Evolutionary conservation across 352 stramenopile genomes (phyloP), one percentile per base, ranked within the genome.

Genomic region (Hyaloperonospora brassicae): DNA sequence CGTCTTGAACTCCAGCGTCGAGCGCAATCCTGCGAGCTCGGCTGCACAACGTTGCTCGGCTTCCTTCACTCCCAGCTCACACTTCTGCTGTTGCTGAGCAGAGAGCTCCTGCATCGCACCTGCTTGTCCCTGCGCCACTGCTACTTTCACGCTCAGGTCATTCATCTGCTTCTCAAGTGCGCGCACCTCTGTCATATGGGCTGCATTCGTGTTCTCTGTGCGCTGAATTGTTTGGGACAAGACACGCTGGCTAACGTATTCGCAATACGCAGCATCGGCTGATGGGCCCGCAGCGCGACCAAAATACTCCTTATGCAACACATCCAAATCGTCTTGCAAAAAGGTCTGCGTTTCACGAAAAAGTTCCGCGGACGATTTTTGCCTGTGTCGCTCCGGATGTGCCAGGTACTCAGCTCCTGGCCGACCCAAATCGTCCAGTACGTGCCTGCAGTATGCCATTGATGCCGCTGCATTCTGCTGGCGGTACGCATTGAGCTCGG

Each of bases 1-100:
- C 13, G 80, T 92, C 64, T 93, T 92, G 60, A 89, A 92, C 40
- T 93, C 82, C 25, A 93, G 56, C 30, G 76, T 84, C 24, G 81
- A 78, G 12, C 71, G 76, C 59, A 93, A 62, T 31, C 66, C 64
- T 7, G 76, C 53, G 36, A 92, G 68, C 56, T 93, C 79, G 22
- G 70, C 73, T 13, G 76, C 68, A 52, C 76, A 88, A 5, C 83
- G 81, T 57, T 86, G 73, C 52, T 92, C 81, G 13, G 76, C 75
- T 50, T 93, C 84, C 44, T 82, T 84, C 22, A 92, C 69, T 45
- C 66, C 86, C 6, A 78, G 59, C 52, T 90, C 76, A 53, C 73
- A 86, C 55, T 91, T 92, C 43, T 89, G 77, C 27, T 87, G 73
- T 50, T 91, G 78, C 50, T 92, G 80, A 40, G 64, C 50, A 12